Conservation (phyloP, 2,329 filamentous ascomycete genomes). For the Colletotrichum sp. region DNA sequence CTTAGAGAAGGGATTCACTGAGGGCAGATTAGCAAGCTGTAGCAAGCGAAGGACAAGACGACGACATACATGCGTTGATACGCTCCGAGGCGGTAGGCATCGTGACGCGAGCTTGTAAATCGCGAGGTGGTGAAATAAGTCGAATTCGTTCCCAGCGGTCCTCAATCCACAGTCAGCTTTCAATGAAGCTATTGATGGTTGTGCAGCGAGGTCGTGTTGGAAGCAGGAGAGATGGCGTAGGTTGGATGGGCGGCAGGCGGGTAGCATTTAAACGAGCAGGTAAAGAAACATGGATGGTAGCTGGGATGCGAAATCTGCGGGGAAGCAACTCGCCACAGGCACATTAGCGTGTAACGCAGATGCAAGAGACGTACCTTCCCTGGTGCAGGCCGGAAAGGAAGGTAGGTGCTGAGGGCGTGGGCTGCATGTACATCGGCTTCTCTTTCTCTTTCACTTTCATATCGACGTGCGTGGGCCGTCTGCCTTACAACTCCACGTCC, state of each 20-base stretch:
- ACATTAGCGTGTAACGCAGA: conserved; percentile 16
- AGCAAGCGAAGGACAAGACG: background rate
- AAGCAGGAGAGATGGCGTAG: background rate
- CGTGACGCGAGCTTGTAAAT: background rate
- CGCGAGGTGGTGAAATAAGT: background rate
- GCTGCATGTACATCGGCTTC: background rate
- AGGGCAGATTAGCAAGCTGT: conserved; percentile 15
- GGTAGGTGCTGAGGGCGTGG: background rate
- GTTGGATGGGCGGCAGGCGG: background rate
- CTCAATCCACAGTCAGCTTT: background rate
- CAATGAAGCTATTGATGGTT: background rate
- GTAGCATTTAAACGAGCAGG: conserved; percentile 7
- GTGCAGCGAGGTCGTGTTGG: background rate
- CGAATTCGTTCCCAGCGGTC: background rate
- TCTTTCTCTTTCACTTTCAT: background rate
- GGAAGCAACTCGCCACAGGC: conserved; percentile 17
- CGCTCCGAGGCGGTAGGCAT: conserved; percentile 20
- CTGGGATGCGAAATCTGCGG: conserved; percentile 15
- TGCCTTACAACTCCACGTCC: background rate
- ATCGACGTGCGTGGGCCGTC: background rate
- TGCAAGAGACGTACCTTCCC: conserved; percentile 5
- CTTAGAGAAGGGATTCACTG: conserved; percentile 79
- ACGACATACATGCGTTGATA: conserved; percentile 14
- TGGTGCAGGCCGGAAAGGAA: background rate
- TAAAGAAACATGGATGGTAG: background rate